A percentile compares a stretch with the other conserved stretches of the same genome.
Evolutionary conservation across 306 rosid species (phyloP).

Genomic region (Albizia julibrissin): DNA sequence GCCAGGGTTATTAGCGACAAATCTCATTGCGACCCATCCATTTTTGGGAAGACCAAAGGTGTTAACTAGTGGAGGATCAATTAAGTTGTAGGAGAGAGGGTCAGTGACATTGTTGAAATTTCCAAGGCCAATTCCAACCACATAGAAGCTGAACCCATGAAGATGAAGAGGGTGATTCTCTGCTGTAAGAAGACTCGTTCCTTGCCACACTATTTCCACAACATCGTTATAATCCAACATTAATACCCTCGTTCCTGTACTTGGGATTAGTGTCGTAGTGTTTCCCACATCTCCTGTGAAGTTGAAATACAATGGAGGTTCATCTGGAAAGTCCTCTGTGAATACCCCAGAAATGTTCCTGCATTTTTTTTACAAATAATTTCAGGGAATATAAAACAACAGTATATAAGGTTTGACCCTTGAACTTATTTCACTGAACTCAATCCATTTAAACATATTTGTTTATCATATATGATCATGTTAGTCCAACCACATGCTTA

Average conservation of each 20-base stretch:
- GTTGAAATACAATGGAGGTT: slow-evolving; percentile 37
- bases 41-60: slow-evolving; percentile 50
- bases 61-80: slow-evolving; percentile 48
- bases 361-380: background rate
- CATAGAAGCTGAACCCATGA: slow-evolving; percentile 51
- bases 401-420: too few species aligned
- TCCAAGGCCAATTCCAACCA: slow-evolving; percentile 40
- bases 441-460: background rate
- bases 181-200: slow-evolving; percentile 35
- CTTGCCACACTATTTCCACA: slow-evolving; percentile 54
- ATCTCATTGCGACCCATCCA: slow-evolving; percentile 50
- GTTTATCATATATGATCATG: background rate
- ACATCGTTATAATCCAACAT: slow-evolving; percentile 34
- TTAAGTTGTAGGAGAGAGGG: slow-evolving; percentile 36
- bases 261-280: slow-evolving; percentile 25
- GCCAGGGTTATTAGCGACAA: slow-evolving; percentile 48
- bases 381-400: background rate
- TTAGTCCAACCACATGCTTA: background rate
- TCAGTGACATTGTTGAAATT: slow-evolving; percentile 34
- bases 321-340: slow-evolving; percentile 30
- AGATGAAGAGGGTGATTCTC: slow-evolving; percentile 59
- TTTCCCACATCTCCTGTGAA: slow-evolving; percentile 42
- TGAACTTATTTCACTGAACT: background rate
- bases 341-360: slow-evolving; percentile 42
- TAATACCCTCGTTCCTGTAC: slow-evolving; percentile 30